These are phyloP conservation scores for Verticillium dahliae DNA, from an alignment of 2,329 filamentous ascomycete species.

Conservation along the genomic window DNA sequence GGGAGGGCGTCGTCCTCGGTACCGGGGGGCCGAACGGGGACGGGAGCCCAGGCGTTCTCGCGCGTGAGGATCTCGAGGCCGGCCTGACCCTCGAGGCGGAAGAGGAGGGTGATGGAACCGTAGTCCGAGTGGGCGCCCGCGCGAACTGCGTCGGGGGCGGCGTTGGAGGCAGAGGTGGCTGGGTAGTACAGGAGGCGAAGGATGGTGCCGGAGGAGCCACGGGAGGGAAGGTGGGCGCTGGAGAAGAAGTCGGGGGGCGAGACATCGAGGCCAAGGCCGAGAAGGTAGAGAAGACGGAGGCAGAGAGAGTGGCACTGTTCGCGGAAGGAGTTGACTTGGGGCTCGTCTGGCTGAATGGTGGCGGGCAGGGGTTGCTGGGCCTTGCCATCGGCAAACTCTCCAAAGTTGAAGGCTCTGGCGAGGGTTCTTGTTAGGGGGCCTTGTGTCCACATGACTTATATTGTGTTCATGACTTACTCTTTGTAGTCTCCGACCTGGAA, in stretches of 20 bases:
- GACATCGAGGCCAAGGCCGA: slow-evolving; percentile 67
- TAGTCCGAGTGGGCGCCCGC: slow-evolving; percentile 94
- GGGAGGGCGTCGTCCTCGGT: slow-evolving; percentile 53
- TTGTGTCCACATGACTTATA: too few species aligned
- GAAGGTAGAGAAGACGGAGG: slow-evolving; percentile 64
- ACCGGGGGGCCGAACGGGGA: slow-evolving; percentile 57
- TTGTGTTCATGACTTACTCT: slow-evolving; percentile 49
- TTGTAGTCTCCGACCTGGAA: slow-evolving; percentile 74
- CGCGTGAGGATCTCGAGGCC: slow-evolving; percentile 75
- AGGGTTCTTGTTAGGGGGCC: not conserved
- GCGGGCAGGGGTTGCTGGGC: slow-evolving; percentile 72
- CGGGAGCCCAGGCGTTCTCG: slow-evolving; percentile 51
- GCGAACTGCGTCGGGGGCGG: slow-evolving; percentile 58
- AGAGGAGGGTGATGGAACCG: slow-evolving; percentile 65
- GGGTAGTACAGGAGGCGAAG: slow-evolving; percentile 72
- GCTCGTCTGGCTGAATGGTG: slow-evolving; percentile 52
- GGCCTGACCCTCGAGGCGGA: slow-evolving; percentile 77
- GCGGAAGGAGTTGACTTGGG: slow-evolving; percentile 60
- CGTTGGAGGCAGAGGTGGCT: slow-evolving; percentile 33
- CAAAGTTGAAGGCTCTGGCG: slow-evolving; percentile 82
- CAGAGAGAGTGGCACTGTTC: slow-evolving; percentile 67
- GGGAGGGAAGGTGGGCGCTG: slow-evolving; percentile 37
- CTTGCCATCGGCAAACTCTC: slow-evolving; percentile 62
- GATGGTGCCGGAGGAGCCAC: slow-evolving; percentile 47
- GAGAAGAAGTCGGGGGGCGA: slow-evolving; percentile 48